Evolutionary conservation across 2,329 filamentous ascomycete genomes (phyloP), one percentile per base, ranked within the genome.

Genomic region (Ascochyta lentis): DNA sequence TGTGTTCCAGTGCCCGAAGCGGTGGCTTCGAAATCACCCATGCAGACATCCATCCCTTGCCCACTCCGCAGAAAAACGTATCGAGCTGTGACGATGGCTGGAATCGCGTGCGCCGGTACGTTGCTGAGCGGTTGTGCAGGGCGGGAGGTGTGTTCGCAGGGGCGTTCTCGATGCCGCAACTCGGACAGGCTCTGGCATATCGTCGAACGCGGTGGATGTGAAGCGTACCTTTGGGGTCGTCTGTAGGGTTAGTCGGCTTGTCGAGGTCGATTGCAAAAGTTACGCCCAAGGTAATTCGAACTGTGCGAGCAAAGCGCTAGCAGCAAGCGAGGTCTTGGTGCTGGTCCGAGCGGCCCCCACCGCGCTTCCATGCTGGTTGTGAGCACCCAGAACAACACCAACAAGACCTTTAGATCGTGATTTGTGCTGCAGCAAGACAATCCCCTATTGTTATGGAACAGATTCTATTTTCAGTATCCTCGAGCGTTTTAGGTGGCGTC

Each of bases 141-240:
- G 44, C 49, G 48, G 37, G 41, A 49, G 41, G 49, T 43, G 38
- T 33, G 43, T 50, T 54, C 54, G 50, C 49, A 45, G 35, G 10
- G 37, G 58, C 44, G 29, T 54, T 58, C 51, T 64, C 59, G 61
- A 49, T 45, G 33, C 61, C 58, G 63, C 65, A 65, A 60, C 61
- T 59, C 58, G 54, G 51, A 29, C 37, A 46, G 54, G 40, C 52
- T 59, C 56, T 49, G 52, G 46, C 45, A 27, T 38, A 43, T 47
- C 37, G 46, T 40, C 49, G 49, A 38, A 9, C 35, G 39, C 56
- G 56, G 45, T 52, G 53, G 29, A 24, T 54, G 42, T 49, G 43
- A 23, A 59, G 65, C 71, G 63, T 68, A 74, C 72, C 72, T 74
- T 65, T 62, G 60, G 67, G 66, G 71, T 64, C 71, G 73, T 70